Evolutionary conservation across 257 asterid species (phyloP), one percentile per base, ranked within the genome.

Genomic region (Catharanthus roseus): DNA sequence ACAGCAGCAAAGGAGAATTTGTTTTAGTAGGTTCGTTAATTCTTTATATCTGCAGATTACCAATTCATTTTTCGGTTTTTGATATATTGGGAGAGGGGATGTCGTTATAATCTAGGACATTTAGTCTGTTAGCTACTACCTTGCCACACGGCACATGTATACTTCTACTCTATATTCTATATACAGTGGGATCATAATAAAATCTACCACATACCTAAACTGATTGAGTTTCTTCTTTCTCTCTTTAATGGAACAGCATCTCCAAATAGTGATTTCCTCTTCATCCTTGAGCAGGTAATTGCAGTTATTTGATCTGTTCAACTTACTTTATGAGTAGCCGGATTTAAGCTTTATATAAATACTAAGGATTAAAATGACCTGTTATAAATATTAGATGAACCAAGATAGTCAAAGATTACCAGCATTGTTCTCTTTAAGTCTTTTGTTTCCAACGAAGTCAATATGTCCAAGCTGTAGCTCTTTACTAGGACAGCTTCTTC

Each of bases 231-330:
- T 34, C 66, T 71, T 77, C 80, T 91, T 55, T 78, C 57, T 75
- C 82, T 89, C 85, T 91, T 89, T 15, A 57, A 53, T 41, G 34
- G 65, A 66, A 51, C 51, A 33, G 72, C 70, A 29, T 85, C 90
- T 54, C 77, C 86, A 31, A 78, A 67, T 60, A 63, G 41, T 44
- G 67, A 71, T 83, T 81, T 84, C 62, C 97, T 82, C 87, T 91
- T 87, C 73, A 67, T 70, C 67, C 78, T 45, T 66, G 34, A 60
- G 47, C 71, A 39, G 39, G 67, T 71, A 10, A 23, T 9, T 50
- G 64, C 74, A 19, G 71, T 28, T 26, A 49, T 36, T 70, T 69
- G 68, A 67, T 70, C 71, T 31, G 21, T 72, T 60, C 69, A 5
- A 12, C 57, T 73, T 79, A 36, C 18, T 29, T 60, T 60, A 29